Base-by-base conservation (phyloP, 1,284 basidiomycete species). In the Ceratobasidium sp. region DNA sequence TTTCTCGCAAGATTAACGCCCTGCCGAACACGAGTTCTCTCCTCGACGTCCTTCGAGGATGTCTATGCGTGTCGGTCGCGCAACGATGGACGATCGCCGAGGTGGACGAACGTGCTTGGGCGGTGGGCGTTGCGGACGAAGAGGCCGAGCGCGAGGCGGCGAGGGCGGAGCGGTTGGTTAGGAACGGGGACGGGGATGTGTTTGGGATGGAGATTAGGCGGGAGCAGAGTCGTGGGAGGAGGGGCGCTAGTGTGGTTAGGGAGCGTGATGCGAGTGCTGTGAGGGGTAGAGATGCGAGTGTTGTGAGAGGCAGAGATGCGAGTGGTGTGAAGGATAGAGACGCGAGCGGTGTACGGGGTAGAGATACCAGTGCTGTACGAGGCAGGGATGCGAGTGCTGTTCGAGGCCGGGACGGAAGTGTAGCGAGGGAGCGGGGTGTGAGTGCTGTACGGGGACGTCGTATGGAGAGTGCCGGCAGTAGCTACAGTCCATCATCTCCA, bases 71-170 rank as follows among this genome's bases (percentile, higher is more conserved):
- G 17, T 87, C 89, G 59, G 86, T 90, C 5, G 80, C 84, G 0
- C 85, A 85, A 9, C 88, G 96, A 3, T 96, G 94, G 95, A 90
- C 90, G 10, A 91, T 96, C 71, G 87, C 87, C 1, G 90, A 90
- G 85, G 90, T 96, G 26, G 91, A 92, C 79, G 90, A 93, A 70
- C 89, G 91, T 10, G 92, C 92, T 15, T 96, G 95, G 90, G 90
- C 93, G 42, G 89, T 93, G 44, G 94, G 94, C 1, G 95, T 91
- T 91, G 90, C 88, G 46, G 86, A 85, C 73, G 85, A 79, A 20
- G 64, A 80, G 44, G 64, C 76, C 17, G 78, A 78, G 40, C 69
- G 77, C 23, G 78, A 79, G 61, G 76, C 56, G 33, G 23, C 57
- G 54, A 40, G 40, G 46, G 54, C 38, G 12, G 66, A 54, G 48